These are phyloP conservation scores for Neoascochyta sp. DNA, from an alignment of 2,329 filamentous ascomycete genomes.

Conservation along the genomic window DNA sequence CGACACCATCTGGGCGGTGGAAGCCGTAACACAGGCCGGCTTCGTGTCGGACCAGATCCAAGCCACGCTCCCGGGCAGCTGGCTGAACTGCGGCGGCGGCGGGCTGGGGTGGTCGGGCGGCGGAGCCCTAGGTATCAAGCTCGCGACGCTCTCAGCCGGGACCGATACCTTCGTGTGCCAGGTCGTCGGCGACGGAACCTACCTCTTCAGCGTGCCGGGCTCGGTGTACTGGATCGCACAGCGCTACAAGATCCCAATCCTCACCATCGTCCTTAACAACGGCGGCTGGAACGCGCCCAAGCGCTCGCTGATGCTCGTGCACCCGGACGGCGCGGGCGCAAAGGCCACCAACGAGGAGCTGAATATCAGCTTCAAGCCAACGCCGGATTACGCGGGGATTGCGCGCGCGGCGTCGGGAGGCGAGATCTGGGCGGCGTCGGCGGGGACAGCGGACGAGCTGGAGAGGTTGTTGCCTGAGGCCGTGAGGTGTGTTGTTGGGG, in stretches of 20 bases:
- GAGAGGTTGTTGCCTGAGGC: conserved; percentile 54
- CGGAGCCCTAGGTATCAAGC: conserved; percentile 69
- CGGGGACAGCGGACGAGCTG: conserved; percentile 55
- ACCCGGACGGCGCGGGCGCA: conserved; percentile 60
- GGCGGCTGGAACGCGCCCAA: conserved; percentile 68
- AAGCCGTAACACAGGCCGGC: conserved; percentile 69
- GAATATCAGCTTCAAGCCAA: conserved; percentile 64
- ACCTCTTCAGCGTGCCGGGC: conserved; percentile 61
- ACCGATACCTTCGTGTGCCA: conserved; percentile 39
- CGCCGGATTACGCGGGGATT: conserved; percentile 65
- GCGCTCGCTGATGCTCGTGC: conserved; percentile 59
- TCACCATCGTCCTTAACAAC: conserved; percentile 67
- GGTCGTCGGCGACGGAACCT: conserved; percentile 66
- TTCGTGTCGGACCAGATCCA: conserved; percentile 70
- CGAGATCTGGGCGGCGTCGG: conserved; percentile 58
- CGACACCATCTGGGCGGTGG: conserved; percentile 71
- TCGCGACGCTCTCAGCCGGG: conserved; percentile 57
- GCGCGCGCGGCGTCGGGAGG: conserved; percentile 63
- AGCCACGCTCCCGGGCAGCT: conserved; percentile 63
- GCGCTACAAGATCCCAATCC: conserved; percentile 61
- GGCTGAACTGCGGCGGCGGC: conserved; percentile 78
- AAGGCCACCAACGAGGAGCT: conserved; percentile 61
- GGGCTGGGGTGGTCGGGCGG: conserved; percentile 80
- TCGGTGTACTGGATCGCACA: conserved; percentile 67
- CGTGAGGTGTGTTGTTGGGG: conserved; percentile 55